Conservation (phyloP, 441 rosid species). For the Aquilaria agallochum region DNA sequence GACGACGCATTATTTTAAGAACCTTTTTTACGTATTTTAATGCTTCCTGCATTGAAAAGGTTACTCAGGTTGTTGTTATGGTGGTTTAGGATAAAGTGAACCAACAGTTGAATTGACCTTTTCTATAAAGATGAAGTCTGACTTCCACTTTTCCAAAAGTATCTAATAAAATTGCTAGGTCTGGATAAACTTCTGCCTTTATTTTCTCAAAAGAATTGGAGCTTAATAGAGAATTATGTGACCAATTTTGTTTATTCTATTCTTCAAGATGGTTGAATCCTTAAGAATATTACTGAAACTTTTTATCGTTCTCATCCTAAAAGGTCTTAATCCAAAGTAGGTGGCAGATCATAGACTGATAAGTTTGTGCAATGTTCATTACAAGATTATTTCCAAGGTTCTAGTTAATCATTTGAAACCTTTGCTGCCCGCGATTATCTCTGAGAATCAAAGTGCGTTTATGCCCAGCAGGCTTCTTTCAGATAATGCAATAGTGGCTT, state of each 20-base stretch:
- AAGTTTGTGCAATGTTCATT: neutral
- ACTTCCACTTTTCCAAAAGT: no score
- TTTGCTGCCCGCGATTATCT: neutral
- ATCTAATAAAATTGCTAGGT: no score
- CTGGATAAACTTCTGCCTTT: no score
- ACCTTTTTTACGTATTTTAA: neutral
- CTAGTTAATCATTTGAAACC: neutral
- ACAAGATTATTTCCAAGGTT: neutral
- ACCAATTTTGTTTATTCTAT: no score
- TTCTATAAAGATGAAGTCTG: no score
- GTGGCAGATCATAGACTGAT: neutral
- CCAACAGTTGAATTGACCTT: no score
- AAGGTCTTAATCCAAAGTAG: neutral
- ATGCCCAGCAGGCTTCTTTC: neutral
- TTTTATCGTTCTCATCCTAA: no score
- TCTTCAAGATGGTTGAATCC: no score
- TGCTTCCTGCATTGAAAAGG: neutral
- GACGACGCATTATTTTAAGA: neutral
- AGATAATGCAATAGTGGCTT: neutral
- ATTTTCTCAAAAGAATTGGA: no score
- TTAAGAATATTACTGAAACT: no score
- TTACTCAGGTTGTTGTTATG: neutral
- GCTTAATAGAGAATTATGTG: no score
- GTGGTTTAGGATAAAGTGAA: neutral
- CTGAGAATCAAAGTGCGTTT: neutral